phyloP scores from a whole-genome alignment of 768 basidiomycete genomes.

The Artomyces pyxidatus region DNA sequence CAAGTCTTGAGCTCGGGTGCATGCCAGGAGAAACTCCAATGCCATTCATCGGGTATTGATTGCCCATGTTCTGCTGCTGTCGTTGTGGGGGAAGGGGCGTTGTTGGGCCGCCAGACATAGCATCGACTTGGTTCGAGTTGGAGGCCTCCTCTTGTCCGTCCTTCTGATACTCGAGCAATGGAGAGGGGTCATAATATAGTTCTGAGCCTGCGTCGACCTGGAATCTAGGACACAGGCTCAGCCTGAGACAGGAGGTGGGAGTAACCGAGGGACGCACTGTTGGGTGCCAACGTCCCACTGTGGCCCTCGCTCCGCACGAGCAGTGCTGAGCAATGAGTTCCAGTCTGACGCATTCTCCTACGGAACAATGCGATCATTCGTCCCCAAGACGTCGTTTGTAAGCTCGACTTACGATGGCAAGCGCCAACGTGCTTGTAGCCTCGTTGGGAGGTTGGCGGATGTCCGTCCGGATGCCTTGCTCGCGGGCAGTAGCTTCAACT shows the following conservation, averaged over 20 bases:
- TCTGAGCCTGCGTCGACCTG: slow-evolving; percentile 67
- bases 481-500: slow-evolving; percentile 47
- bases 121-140: not conserved
- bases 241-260: not conserved
- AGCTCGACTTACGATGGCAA: slow-evolving; percentile 67
- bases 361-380: too few species aligned
- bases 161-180: slow-evolving; percentile 21
- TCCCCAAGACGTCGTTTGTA: too few species aligned
- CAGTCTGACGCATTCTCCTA: slow-evolving; percentile 78
- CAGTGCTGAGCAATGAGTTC: slow-evolving; percentile 74
- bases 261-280: slow-evolving; percentile 42
- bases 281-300: slow-evolving; percentile 87
- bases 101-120: slow-evolving; percentile 7
- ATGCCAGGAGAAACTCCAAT: slow-evolving; percentile 11
- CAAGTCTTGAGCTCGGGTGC: slow-evolving; percentile 21
- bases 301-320: slow-evolving; percentile 74
- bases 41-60: slow-evolving; percentile 15
- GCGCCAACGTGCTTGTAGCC: slow-evolving; percentile 36
- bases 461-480: slow-evolving; percentile 43
- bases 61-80: slow-evolving; percentile 7
- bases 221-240: slow-evolving; percentile 39
- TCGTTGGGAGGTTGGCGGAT: slow-evolving; percentile 58
- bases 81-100: slow-evolving; percentile 14
- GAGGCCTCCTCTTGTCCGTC: slow-evolving; percentile 14
- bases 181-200: slow-evolving; percentile 64